These are phyloP conservation scores for Botryotinia calthae DNA, from an alignment of 2,329 filamentous ascomycete species.

Conservation along the genomic window DNA sequence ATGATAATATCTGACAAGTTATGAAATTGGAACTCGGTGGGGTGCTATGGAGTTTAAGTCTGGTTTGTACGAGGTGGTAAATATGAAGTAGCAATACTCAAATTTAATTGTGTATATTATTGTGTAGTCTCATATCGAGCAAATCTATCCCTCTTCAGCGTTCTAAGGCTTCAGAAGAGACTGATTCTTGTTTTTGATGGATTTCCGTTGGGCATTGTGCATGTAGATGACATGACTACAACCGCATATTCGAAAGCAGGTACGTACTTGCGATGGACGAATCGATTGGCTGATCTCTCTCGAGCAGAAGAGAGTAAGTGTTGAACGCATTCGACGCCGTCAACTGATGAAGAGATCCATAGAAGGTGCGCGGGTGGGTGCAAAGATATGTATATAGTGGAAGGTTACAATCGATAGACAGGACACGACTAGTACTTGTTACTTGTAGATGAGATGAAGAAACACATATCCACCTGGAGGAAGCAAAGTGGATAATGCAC, in stretches of 20 bases:
- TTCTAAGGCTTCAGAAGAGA: not conserved
- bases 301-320: not conserved
- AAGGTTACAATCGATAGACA: not conserved
- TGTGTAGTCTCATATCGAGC: constrained; percentile 11
- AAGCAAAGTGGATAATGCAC: not conserved
- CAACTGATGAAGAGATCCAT: too few relatives aligned
- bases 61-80: not conserved
- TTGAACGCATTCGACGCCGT: not conserved
- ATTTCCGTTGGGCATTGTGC: not conserved
- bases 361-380: not conserved
- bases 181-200: not conserved
- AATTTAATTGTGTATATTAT: constrained; percentile 18
- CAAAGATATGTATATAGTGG: not conserved
- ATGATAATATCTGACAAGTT: not conserved
- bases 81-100: constrained; percentile 7
- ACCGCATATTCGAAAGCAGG: not conserved
- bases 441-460: not conserved
- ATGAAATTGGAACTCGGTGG: not conserved
- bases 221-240: not conserved
- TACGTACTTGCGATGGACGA: not conserved
- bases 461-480: not conserved
- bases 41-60: not conserved
- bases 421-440: too few relatives aligned
- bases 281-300: not conserved
- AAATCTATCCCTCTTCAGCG: not conserved